Percentiles rank a stretch among this genome's conserved stretches.
Evolutionary conservation across 2,329 filamentous ascomycete species (phyloP).

Genomic region (Colletotrichum gigasporum): DNA sequence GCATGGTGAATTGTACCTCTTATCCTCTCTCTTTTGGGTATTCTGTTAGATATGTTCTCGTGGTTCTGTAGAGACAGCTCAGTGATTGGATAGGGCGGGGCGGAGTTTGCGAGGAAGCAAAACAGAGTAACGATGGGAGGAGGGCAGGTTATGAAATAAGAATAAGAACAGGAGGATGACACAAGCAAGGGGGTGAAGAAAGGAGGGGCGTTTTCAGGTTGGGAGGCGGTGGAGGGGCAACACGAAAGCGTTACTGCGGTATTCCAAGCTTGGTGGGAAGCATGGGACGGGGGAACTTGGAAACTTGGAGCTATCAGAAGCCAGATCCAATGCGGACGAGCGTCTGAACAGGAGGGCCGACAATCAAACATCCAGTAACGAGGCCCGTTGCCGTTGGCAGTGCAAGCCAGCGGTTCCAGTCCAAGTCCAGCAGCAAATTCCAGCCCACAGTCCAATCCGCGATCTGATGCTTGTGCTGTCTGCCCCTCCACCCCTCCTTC

Average conservation of each 20-base stretch:
- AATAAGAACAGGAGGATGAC: slow-evolving; percentile 21
- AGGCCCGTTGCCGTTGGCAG: neutral
- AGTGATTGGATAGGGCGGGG: slow-evolving; percentile 12
- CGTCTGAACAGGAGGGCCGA: slow-evolving; percentile 5
- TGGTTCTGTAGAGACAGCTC: slow-evolving; percentile 11
- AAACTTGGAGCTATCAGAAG: slow-evolving; percentile 29
- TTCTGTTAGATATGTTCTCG: neutral
- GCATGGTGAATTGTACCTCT: slow-evolving; percentile 48
- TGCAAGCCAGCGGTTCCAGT: slow-evolving; percentile 12
- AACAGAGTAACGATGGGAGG: neutral
- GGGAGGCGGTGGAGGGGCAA: slow-evolving; percentile 25
- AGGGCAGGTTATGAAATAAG: slow-evolving; percentile 20
- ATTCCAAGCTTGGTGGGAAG: slow-evolving; percentile 27
- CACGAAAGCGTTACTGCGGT: slow-evolving; percentile 25
- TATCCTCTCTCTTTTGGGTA: neutral
- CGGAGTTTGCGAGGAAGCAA: slow-evolving; percentile 11
- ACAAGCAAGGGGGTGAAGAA: slow-evolving; percentile 30
- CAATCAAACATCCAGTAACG: slow-evolving; percentile 13
- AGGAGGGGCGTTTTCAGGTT: slow-evolving; percentile 28
- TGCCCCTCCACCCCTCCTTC: slow-evolving; percentile 14
- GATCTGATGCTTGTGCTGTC: slow-evolving; percentile 22
- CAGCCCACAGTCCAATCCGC: slow-evolving; percentile 15
- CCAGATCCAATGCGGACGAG: slow-evolving; percentile 4
- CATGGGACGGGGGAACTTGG: neutral
- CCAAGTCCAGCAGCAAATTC: too few relatives aligned